Evolutionary conservation across 768 basidiomycete species (phyloP), one percentile per base, ranked within the genome.

Genomic region (Trametes sanguinea): DNA sequence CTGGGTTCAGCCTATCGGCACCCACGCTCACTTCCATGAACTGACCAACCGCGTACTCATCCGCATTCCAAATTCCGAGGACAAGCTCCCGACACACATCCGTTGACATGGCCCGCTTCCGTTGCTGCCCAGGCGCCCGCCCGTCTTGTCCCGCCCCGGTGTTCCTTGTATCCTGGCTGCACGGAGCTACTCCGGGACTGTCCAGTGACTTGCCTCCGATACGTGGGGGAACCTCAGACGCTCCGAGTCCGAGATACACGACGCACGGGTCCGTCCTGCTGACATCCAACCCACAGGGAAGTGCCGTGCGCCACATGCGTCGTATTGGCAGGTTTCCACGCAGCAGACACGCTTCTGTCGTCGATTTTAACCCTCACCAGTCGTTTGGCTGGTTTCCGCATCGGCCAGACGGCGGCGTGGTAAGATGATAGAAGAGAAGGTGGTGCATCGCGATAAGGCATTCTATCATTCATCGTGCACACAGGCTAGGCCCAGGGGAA

Each of bases 331-430:
- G 30, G 40, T 42, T 39, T 45, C 57, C 57, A 45, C 57, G 57
- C 57, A 35, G n/a, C 16, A 35, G 7, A n/a, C 57, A 59, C 50
- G 57, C 57, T 35, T 35, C 50, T 51, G 48, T 48, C 32, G 57
- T 52, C 30, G 32, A 59, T 42, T 30, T 44, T 44, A 35, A 32
- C 50, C 50, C 40, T 47, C 57, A 17, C 35, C 14, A 17, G 33
- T 22, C 50, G 16, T 5, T 44, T 47, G 33, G 60, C 60, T 43
- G 43, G 52, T 54, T 17, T 48, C 11, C 6, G 22, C 22, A 22
- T 22, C 57, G 51, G 53, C 11, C 40, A 46, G n/a, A 47, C 51
- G 44, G 51, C 43, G 48, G 54, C 44, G 29, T 40, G 51, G 17
- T 33, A 30, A 22, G 54, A 63, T 40, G 45, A 54, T n/a, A 40